Evolutionary conservation across 2,329 filamentous ascomycete genomes (phyloP), one percentile per base, ranked within the genome.

Genomic region (Fragosphaeria purpurea): DNA sequence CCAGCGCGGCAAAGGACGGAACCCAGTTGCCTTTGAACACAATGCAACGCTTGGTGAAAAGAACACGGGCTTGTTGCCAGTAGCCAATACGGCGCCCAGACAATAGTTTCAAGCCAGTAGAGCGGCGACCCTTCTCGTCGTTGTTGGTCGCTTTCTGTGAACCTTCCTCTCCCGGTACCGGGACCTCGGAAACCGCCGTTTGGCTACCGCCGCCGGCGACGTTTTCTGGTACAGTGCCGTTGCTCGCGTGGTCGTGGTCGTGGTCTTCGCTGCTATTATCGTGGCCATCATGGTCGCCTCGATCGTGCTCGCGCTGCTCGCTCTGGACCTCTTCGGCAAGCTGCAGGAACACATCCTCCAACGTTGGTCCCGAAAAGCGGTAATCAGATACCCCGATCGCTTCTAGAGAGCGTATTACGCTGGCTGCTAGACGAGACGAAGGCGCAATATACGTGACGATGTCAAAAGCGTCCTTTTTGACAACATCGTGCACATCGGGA

Each of bases 261-360:
- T 44, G 47, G 22, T 22, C 22, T 2, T 22, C 22, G 22, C 22
- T 22, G 22, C 22, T 22, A 22, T 22, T 22, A 3, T 22, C 22
- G 22, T 22, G 22, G 22, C 22, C 22, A 22, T 22, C 22, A 22
- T 22, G 22, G 33, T 33, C 43, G 35, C n/a, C 40, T 34, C 31
- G 31, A 2, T 50, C 46, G 22, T 35, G 48, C 39, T 46, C 46
- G 37, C 35, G 38, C 9, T 61, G 58, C 56, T 84, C 78, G 6
- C 74, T 74, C 51, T 73, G 76, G 53, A 88, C 77, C 63, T 95
- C 89, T 60, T 91, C 86, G 0, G 89, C 88, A 40, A 95, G 74
- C 56, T 87, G 83, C 31, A 96, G 69, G 65, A 96, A 96, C 0
- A 95, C 89, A 58, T 95, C 89, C 63, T 96, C 91, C 41, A 96